Evolutionary conservation across 1,284 basidiomycete species (phyloP).

Genomic region (Afroboletus lepidellus): DNA sequence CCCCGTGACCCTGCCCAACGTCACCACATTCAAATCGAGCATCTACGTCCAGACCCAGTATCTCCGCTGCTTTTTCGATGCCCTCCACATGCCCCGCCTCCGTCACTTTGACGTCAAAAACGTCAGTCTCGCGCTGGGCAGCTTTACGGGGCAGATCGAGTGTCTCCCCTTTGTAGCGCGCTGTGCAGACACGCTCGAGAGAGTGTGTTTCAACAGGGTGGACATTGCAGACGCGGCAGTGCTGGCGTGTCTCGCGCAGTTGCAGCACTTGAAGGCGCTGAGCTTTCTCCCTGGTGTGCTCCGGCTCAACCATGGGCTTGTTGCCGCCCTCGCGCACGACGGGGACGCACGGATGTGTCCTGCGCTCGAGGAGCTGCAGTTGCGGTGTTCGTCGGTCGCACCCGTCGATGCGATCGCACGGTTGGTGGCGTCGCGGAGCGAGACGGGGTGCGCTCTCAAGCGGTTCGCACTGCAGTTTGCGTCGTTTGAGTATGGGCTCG

Average conservation of each 20-base stretch:
- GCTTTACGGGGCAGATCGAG: conserved; percentile 28
- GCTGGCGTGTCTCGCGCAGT: conserved; percentile 22
- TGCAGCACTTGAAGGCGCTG: conserved; percentile 21
- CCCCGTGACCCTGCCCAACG: conserved; percentile 26
- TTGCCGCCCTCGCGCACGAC: conserved; percentile 19
- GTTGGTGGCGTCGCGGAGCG: conserved; percentile 28
- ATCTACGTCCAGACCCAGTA: conserved; percentile 32
- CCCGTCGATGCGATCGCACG: conserved; percentile 23
- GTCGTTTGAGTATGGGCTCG: conserved; percentile 31
- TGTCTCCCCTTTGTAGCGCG: conserved; percentile 27
- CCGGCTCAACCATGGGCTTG: conserved; percentile 32
- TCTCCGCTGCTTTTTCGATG: conserved; percentile 25
- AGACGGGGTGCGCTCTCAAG: conserved; percentile 12
- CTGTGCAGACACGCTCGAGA: conserved; percentile 33
- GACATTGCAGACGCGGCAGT: conserved; percentile 25
- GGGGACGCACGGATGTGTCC: conserved; percentile 22
- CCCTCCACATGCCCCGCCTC: conserved; percentile 27
- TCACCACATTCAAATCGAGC: conserved; percentile 29
- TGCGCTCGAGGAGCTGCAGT: conserved; percentile 23
- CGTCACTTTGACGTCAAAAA: conserved; percentile 28
- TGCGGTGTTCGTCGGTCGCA: conserved; percentile 28
- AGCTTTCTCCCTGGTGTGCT: conserved; percentile 27
- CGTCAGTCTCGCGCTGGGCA: conserved; percentile 29
- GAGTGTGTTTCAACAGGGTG: conserved; percentile 23
- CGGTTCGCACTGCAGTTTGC: conserved; percentile 28